phyloP scores from a whole-genome alignment of 2,329 filamentous ascomycete species.

The Elsinoe arachidis region DNA sequence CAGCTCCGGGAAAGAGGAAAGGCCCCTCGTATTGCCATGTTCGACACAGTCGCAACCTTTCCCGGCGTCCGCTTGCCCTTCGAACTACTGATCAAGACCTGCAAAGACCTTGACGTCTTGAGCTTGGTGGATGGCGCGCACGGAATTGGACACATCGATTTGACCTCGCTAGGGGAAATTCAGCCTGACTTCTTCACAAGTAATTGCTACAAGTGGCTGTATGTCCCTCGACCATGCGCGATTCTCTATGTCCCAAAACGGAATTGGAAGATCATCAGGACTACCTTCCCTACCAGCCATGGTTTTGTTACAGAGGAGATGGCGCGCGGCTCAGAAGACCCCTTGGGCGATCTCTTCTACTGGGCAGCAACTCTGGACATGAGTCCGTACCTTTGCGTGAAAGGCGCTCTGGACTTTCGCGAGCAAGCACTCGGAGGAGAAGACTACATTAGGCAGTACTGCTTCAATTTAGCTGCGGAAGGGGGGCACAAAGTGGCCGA shows the following conservation, averaged over 20 bases:
- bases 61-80: slow-evolving; percentile 77
- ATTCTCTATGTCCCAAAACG: slow-evolving; percentile 68
- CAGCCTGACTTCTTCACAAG: slow-evolving; percentile 79
- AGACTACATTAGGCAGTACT: slow-evolving; percentile 3
- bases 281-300: slow-evolving; percentile 71
- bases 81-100: slow-evolving; percentile 55
- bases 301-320: slow-evolving; percentile 52
- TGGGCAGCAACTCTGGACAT: slow-evolving; percentile 58
- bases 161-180: slow-evolving; percentile 40
- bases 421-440: slow-evolving; percentile 24
- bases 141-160: slow-evolving; percentile 69
- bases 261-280: slow-evolving; percentile 67
- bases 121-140: slow-evolving; percentile 81
- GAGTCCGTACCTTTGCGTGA: slow-evolving; percentile 61
- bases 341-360: not conserved
- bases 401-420: slow-evolving; percentile 62
- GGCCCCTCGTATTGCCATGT: slow-evolving; percentile 59
- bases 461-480: not conserved
- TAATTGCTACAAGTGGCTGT: slow-evolving; percentile 90
- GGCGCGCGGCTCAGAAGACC: not conserved
- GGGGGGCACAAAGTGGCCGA: slow-evolving; percentile 1
- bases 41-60: slow-evolving; percentile 70
- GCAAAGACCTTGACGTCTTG: slow-evolving; percentile 57
- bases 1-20: slow-evolving; percentile 48
- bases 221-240: slow-evolving; percentile 68